Percentiles rank a stretch among this genome's conserved stretches.
Conservation (phyloP, 2,329 filamentous ascomycete species). For the Alternaria metachromatica region DNA sequence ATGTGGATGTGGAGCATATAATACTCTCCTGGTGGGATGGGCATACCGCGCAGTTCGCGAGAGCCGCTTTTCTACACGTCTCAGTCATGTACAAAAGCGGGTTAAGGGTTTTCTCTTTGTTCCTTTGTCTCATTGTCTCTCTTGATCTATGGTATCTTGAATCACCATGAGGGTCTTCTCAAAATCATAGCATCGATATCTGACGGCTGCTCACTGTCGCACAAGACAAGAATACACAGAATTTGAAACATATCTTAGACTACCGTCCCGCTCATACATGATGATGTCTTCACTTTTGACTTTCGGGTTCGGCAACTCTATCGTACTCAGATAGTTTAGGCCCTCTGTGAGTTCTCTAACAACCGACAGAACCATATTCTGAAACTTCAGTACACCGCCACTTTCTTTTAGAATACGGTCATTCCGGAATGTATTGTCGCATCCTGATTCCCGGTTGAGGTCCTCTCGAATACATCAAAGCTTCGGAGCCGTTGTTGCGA, state of each 20-base stretch:
- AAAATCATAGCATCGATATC: conserved; percentile 24
- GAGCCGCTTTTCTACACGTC: conserved; percentile 16
- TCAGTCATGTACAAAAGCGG: conserved; percentile 43
- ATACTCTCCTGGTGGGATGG: conserved; percentile 23
- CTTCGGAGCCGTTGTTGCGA: conserved; percentile 19
- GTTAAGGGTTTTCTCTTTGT: conserved; percentile 21
- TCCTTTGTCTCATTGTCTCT: conserved; percentile 8
- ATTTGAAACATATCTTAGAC: conserved; percentile 31
- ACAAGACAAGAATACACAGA: conserved; percentile 30
- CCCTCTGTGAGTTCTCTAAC: conserved; percentile 3
- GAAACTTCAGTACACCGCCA: conserved; percentile 1
- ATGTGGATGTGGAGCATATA: conserved; percentile 21
- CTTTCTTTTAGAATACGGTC: conserved; percentile 4
- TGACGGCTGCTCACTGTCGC: conserved; percentile 18
- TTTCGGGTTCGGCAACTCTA: not conserved
- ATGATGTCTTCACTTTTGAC: conserved; percentile 5
- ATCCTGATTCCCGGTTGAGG: not conserved
- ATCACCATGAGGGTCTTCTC: conserved; percentile 14
- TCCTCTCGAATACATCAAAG: conserved; percentile 15
- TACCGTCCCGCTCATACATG: not conserved
- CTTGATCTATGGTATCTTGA: conserved; percentile 23
- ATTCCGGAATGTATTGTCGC: not conserved
- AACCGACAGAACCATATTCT: not conserved
- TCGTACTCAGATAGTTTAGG: not conserved
- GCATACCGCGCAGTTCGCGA: conserved; percentile 22